A percentile compares a stretch with the other conserved stretches of the same genome.
Evolutionary conservation across 257 asterid species (phyloP).

Genomic region (Verbena officinalis): DNA sequence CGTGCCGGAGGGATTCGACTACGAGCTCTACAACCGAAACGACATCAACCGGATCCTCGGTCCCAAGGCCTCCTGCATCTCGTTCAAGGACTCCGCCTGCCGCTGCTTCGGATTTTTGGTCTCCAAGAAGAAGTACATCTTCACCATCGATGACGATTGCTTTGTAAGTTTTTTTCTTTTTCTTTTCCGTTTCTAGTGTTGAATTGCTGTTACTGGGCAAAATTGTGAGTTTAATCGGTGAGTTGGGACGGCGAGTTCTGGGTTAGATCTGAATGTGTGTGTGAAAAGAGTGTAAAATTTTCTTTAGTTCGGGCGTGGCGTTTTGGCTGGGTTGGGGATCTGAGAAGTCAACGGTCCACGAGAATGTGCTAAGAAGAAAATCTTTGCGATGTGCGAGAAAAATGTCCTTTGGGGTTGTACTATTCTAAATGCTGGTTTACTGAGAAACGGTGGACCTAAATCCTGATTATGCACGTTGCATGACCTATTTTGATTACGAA

Average conservation of each 20-base stretch:
- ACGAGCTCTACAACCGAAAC: conserved; percentile 55
- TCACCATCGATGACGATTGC: conserved; percentile 64
- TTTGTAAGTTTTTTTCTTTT: conserved; percentile 39
- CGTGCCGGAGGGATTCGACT: conserved; percentile 51
- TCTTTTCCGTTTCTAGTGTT: not conserved
- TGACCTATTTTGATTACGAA: not conserved
- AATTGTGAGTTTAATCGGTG: not conserved
- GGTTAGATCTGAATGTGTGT: conserved; percentile 29
- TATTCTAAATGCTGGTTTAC: conserved; percentile 1
- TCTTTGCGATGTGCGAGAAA: conserved; percentile 15
- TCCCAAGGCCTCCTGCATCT: conserved; percentile 60
- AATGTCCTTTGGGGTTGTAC: not conserved
- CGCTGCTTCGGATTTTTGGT: conserved; percentile 57
- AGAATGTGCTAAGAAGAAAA: conserved; percentile 32
- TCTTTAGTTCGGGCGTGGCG: not conserved
- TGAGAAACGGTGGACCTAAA: conserved; percentile 12
- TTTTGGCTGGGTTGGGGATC: conserved; percentile 30
- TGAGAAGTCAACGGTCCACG: conserved; percentile 38
- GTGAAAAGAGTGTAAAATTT: not conserved
- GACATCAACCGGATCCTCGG: conserved; percentile 55
- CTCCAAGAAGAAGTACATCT: conserved; percentile 59
- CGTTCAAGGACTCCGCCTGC: conserved; percentile 61
- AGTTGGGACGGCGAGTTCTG: conserved; percentile 18
- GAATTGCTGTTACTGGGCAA: not conserved
- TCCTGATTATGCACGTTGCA: conserved; percentile 26